phyloP scores from a whole-genome alignment of 805 yeast genomes.

The Starmerella sirachaensis region DNA sequence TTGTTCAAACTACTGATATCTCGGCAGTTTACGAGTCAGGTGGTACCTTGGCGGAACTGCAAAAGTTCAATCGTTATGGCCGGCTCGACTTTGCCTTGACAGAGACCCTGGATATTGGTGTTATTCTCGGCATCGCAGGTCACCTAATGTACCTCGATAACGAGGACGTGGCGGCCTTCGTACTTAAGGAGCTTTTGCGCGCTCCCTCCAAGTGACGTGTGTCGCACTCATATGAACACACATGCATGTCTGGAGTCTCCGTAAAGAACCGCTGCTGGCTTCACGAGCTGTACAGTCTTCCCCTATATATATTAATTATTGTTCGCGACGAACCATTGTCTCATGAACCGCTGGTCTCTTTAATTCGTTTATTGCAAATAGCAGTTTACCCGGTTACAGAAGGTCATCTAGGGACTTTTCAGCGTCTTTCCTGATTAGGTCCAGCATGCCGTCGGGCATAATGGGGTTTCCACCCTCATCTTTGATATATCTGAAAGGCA shows the following conservation, averaged over 20 bases:
- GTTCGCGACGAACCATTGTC: not conserved
- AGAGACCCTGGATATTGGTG: slow-evolving; percentile 65
- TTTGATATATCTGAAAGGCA: slow-evolving; percentile 89
- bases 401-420: slow-evolving; percentile 41
- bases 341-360: too few relatives aligned
- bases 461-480: slow-evolving; percentile 59
- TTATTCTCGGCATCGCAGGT: slow-evolving; percentile 69
- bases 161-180: slow-evolving; percentile 67
- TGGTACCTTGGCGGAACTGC: slow-evolving; percentile 29
- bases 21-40: too few relatives aligned
- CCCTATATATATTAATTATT: not conserved
- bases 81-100: slow-evolving; percentile 73
- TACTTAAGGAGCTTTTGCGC: slow-evolving; percentile 46
- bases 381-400: slow-evolving; percentile 7
- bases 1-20: not conserved
- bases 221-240: not conserved
- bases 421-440: slow-evolving; percentile 71
- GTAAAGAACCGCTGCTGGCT: not conserved
- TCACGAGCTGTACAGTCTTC: not conserved
- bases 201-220: too few relatives aligned
- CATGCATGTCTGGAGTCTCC: not conserved
- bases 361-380: too few relatives aligned
- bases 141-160: slow-evolving; percentile 86
- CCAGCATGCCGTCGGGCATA: slow-evolving; percentile 83
- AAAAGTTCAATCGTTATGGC: slow-evolving; percentile 52